Evolutionary conservation across 2,329 filamentous ascomycete genomes (phyloP), one percentile per base, ranked within the genome.

Genomic region (Trichoderma simmonsii): DNA sequence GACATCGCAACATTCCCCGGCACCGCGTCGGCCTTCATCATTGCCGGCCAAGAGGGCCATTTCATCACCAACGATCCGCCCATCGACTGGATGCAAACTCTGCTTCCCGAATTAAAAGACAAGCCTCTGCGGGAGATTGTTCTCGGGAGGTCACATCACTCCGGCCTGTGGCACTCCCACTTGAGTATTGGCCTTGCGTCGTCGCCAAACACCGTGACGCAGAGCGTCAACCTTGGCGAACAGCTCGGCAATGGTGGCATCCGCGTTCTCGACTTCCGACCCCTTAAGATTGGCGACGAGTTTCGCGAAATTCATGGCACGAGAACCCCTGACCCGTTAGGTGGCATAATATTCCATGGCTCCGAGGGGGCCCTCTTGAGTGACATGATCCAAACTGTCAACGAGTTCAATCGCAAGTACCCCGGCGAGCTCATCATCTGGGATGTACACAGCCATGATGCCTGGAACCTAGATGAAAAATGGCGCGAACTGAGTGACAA

Each of bases 371-470:
- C 77, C 26, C 60, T n/a, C 4, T 57, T 81, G 48, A 36, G 75
- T 12, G 75, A 77, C n/a, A 79, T 81, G 74, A 73, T 80, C 14
- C 61, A 74, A 5, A 71, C 73, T 3, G 73, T 80, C 71, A 81
- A 80, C 72, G 32, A 72, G 4, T 82, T 80, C 73, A 79, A 77
- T 61, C 34, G 71, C 0, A 54, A 77, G 6, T 60, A 75, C 26
- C 79, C 80, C 3, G 80, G 80, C 12, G 80, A 82, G 73, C 75
- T 81, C 60, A 75, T 79, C 75, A 80, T 82, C 70, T 75, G 76
- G 70, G 80, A 82, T 63, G 71, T 82, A 14, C 74, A 79, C 43
- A 57, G 72, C 34, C 9, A 24, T 6, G 48, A 70, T 4, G 72
- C 48, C n/a, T 61, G 51, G 60, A 68, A 67, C 7, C 21, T 14